phyloP scores from a whole-genome alignment of 495 filamentous ascomycete genomes.

The Penicillium taxi region DNA sequence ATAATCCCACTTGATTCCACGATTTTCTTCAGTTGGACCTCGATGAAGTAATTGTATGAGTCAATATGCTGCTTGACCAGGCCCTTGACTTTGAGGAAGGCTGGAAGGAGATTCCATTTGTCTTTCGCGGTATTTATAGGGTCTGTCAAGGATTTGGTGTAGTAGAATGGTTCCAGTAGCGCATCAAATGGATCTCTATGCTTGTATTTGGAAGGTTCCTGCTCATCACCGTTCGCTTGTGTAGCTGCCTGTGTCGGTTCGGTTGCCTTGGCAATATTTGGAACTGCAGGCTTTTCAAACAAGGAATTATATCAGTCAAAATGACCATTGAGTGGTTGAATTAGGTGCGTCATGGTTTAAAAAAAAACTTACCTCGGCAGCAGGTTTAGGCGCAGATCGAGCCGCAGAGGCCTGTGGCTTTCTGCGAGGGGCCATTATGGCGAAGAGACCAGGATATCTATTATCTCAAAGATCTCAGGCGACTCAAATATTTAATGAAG shows the following conservation, averaged over 20 bases:
- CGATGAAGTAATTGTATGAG: constrained; percentile 95
- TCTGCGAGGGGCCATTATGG: constrained; percentile 26
- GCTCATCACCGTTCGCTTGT: constrained; percentile 5
- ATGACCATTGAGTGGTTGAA: background rate
- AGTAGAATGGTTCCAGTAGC: constrained; percentile 90
- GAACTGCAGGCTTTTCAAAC: constrained; percentile 1
- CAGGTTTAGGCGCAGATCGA: constrained; percentile 8
- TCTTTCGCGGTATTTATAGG: constrained; percentile 88
- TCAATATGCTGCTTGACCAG: constrained; percentile 97
- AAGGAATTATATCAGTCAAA: background rate
- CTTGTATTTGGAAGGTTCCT: constrained; percentile 29
- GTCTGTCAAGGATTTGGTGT: constrained; percentile 85
- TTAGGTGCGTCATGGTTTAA: background rate
- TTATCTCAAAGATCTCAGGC: constrained; percentile 5
- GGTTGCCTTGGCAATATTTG: constrained; percentile 5
- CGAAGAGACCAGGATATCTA: constrained; percentile 1
- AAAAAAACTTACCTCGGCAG: constrained; percentile 29
- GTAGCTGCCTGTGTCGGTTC: constrained; percentile 1
- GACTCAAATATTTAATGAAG: too few relatives aligned
- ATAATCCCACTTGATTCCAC: constrained; percentile 79
- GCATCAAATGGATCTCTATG: constrained; percentile 62
- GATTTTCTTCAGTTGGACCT: constrained; percentile 92
- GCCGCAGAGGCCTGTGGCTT: constrained; percentile 21
- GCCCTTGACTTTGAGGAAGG: constrained; percentile 95
- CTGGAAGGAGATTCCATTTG: constrained; percentile 94